Percentiles rank a stretch among this genome's conserved stretches.
phyloP scores from a whole-genome alignment of 352 stramenopile species.

The Phytophthora tubulina region DNA sequence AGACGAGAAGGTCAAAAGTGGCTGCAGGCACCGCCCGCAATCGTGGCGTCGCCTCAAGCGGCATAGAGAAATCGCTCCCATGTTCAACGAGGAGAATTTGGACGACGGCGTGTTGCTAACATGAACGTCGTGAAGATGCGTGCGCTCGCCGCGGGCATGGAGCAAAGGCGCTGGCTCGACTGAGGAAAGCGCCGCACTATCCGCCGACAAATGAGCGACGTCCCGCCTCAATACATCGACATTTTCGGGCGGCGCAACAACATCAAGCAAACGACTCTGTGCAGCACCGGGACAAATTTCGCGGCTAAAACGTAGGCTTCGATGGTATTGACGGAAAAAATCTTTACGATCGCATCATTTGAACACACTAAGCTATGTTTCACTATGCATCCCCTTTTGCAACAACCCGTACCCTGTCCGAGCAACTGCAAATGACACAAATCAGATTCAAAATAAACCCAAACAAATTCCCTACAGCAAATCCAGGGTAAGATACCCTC shows the following conservation, averaged over 20 bases:
- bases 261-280: neutral
- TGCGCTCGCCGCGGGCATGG: neutral
- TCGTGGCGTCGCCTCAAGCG: neutral
- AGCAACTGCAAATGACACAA: conserved; percentile 5
- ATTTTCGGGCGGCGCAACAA: conserved; percentile 18
- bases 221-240: conserved; percentile 18
- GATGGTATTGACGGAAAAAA: conserved; percentile 4
- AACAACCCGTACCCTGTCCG: neutral
- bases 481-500: neutral
- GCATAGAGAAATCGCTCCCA: conserved; percentile 7
- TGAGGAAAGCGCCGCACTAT: conserved; percentile 9
- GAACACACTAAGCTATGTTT: neutral
- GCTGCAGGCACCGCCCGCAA: neutral
- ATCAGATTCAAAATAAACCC: conserved; percentile 13
- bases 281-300: neutral
- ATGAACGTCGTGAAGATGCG: conserved; percentile 1
- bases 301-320: neutral
- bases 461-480: neutral
- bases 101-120: neutral
- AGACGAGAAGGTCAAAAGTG: neutral
- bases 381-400: neutral
- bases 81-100: conserved; percentile 1
- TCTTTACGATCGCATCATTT: neutral
- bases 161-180: conserved; percentile 10
- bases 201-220: neutral